phyloP scores from a whole-genome alignment of 2,329 filamentous ascomycete species.

The Aspergillus niger region DNA sequence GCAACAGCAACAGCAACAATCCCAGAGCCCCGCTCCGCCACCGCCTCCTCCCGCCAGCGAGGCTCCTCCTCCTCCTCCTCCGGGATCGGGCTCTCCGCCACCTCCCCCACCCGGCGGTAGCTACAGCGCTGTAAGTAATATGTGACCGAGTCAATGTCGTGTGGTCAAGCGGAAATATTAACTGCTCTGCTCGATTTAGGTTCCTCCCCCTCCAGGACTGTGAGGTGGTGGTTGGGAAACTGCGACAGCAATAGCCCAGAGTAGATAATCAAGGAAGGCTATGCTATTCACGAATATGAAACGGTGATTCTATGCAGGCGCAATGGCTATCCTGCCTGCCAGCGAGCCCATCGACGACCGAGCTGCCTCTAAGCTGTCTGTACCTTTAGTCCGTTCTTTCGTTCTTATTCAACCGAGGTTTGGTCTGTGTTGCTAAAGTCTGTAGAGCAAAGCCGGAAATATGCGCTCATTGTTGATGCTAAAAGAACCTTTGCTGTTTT shows the following conservation, averaged over 20 bases:
- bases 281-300: background rate
- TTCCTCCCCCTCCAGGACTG: conserved; percentile 25
- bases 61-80: conserved; percentile 61
- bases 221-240: conserved; percentile 7
- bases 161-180: background rate
- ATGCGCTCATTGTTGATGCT: background rate
- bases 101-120: conserved; percentile 56
- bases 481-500: background rate
- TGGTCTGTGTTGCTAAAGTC: conserved; percentile 1
- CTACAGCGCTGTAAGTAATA: conserved; percentile 62
- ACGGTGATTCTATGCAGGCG: background rate
- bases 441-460: conserved; percentile 8
- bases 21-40: conserved; percentile 53
- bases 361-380: background rate
- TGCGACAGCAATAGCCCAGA: background rate
- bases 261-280: background rate
- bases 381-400: conserved; percentile 4
- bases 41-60: conserved; percentile 60
- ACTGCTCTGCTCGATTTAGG: conserved; percentile 6
- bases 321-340: conserved; percentile 2
- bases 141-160: background rate
- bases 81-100: conserved; percentile 60
- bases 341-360: background rate
- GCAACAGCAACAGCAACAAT: conserved; percentile 46
- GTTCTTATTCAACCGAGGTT: background rate